Evolutionary conservation across 1,284 basidiomycete genomes (phyloP).

Genomic region (Moesziomyces sp.): DNA sequence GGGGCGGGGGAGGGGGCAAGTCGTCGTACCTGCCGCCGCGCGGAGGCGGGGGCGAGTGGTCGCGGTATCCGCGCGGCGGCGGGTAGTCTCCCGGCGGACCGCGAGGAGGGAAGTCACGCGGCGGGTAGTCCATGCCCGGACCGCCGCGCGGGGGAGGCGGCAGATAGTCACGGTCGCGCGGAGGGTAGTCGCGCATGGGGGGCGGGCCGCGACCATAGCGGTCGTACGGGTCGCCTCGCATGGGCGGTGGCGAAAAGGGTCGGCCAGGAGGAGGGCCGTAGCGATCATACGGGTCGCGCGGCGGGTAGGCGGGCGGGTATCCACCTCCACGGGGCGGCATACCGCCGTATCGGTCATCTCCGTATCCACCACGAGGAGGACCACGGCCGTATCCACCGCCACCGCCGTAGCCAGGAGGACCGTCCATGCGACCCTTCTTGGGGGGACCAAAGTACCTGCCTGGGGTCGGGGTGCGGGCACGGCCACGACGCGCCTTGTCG

Average conservation of each 20-base stretch:
- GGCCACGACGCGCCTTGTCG: constrained; percentile 92
- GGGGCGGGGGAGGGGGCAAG: constrained; percentile 52
- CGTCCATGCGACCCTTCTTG: constrained; percentile 75
- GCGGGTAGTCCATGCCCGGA: constrained; percentile 52
- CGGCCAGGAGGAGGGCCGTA: constrained; percentile 61
- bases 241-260: constrained; percentile 46
- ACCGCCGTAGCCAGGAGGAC: constrained; percentile 51
- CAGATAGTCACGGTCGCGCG: constrained; percentile 45
- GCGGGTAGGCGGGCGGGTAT: constrained; percentile 60
- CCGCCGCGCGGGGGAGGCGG: constrained; percentile 41
- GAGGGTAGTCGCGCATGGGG: constrained; percentile 48
- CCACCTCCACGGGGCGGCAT: constrained; percentile 76
- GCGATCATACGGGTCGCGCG: constrained; percentile 66
- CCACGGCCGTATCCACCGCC: constrained; percentile 34
- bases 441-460: constrained; percentile 92
- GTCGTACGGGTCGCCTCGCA: constrained; percentile 50
- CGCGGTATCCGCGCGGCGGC: constrained; percentile 54
- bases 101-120: constrained; percentile 51
- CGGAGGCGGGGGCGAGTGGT: constrained; percentile 46
- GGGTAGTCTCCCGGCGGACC: constrained; percentile 53
- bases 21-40: constrained; percentile 51
- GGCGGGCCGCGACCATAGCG: constrained; percentile 47
- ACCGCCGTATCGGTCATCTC: constrained; percentile 74
- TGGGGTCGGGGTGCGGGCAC: constrained; percentile 93
- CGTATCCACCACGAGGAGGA: constrained; percentile 40